These are phyloP conservation scores for Eudorina sp. DNA, from an alignment of 139 green algal genomes.

Conservation along the genomic window DNA sequence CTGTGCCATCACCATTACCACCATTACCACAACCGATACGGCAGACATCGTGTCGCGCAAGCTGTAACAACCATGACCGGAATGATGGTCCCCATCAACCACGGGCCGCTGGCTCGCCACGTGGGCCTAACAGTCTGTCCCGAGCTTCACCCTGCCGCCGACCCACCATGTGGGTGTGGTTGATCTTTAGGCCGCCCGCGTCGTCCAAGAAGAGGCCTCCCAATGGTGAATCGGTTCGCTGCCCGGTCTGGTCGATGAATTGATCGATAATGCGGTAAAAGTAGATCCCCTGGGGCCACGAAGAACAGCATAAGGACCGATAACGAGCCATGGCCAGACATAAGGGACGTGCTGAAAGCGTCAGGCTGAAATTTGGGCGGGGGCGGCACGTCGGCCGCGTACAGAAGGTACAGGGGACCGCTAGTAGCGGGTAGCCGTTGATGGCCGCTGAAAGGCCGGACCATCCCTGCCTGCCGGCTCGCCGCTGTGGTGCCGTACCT, in stretches of 20 bases:
- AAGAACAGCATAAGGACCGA: too few relatives aligned
- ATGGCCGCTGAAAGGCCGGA: background rate
- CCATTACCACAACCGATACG: too few relatives aligned
- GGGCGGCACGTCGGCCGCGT: too few relatives aligned
- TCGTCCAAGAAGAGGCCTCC: conserved; percentile 75
- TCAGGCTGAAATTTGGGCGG: too few relatives aligned
- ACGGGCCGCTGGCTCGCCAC: too few relatives aligned
- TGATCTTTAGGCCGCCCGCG: conserved; percentile 69
- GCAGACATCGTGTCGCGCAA: too few relatives aligned
- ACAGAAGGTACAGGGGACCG: too few relatives aligned
- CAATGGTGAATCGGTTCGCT: conserved; percentile 71
- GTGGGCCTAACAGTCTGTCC: too few relatives aligned
- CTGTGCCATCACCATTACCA: too few relatives aligned
- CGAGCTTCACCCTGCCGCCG: background rate
- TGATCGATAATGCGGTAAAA: conserved; percentile 63
- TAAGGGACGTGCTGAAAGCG: too few relatives aligned
- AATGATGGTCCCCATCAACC: background rate
- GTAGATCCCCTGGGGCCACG: conserved; percentile 29
- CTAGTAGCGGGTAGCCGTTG: too few relatives aligned
- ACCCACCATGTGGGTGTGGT: conserved; percentile 69
- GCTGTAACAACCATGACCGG: background rate
- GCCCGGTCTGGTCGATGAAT: conserved; percentile 63
- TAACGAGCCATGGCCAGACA: too few relatives aligned
- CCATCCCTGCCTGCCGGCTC: background rate
- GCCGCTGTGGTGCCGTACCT: conserved; percentile 32